phyloP scores from a whole-genome alignment of 1,284 basidiomycete genomes.

The Ustanciosporium gigantosporum region DNA sequence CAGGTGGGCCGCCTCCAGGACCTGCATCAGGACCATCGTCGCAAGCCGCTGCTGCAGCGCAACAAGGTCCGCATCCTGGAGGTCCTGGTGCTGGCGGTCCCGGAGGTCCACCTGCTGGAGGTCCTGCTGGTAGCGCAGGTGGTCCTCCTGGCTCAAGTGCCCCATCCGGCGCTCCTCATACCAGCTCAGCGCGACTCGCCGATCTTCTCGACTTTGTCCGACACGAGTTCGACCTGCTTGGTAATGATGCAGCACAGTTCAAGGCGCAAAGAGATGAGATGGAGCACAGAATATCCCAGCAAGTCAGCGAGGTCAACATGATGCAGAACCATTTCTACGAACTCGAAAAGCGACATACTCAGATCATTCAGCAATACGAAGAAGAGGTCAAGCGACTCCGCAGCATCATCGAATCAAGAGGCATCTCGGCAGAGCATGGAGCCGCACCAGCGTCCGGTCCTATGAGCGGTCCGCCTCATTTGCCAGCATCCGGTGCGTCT shows the following conservation, averaged over 20 bases:
- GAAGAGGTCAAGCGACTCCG: constrained; percentile 73
- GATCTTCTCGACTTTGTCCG: constrained; percentile 82
- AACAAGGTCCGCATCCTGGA: constrained; percentile 28
- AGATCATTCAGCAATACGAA: constrained; percentile 75
- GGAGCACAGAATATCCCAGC: constrained; percentile 70
- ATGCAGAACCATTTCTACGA: constrained; percentile 71
- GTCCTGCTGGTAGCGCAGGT: constrained; percentile 23
- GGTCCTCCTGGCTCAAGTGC: constrained; percentile 33
- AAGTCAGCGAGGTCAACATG: constrained; percentile 49
- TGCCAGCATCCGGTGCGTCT: constrained; percentile 30
- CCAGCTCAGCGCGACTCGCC: constrained; percentile 66
- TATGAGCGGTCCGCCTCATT: constrained; percentile 38
- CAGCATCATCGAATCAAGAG: constrained; percentile 67
- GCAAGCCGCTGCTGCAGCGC: constrained; percentile 22
- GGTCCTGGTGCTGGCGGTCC: constrained; percentile 29
- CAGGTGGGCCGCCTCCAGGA: constrained; percentile 30
- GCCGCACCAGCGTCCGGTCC: constrained; percentile 29
- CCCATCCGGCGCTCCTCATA: constrained; percentile 30
- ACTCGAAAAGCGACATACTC: constrained; percentile 73
- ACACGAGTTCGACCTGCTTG: constrained; percentile 80
- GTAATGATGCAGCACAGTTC: constrained; percentile 71
- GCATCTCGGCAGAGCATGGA: constrained; percentile 39
- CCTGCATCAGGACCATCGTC: constrained; percentile 29
- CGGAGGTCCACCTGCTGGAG: constrained; percentile 17
- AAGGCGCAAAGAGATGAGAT: constrained; percentile 84